Percentiles rank a stretch among this genome's conserved stretches.
These are phyloP conservation scores for Actinomucor elegans DNA, from an alignment of 371 early-diverging fungal species.

Conservation along the genomic window DNA sequence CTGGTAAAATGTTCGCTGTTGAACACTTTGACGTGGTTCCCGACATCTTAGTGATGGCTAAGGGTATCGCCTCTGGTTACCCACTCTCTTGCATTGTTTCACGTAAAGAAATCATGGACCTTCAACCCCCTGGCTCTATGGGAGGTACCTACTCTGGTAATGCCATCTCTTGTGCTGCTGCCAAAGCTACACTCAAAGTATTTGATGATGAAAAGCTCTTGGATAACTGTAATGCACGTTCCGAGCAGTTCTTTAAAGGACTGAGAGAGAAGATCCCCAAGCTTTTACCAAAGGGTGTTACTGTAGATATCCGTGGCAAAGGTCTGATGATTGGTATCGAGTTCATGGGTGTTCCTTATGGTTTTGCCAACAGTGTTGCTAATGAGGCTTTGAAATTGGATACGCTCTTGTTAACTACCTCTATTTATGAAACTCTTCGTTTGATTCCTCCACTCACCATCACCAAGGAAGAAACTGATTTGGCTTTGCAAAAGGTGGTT, in stretches of 20 bases:
- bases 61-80: slow-evolving; percentile 56
- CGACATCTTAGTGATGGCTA: slow-evolving; percentile 59
- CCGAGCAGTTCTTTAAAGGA: slow-evolving; percentile 49
- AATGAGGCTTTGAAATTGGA: slow-evolving; percentile 45
- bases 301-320: slow-evolving; percentile 53
- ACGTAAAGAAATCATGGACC: slow-evolving; percentile 45
- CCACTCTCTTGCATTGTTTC: slow-evolving; percentile 52
- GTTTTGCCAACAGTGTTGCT: slow-evolving; percentile 39
- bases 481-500: slow-evolving; percentile 44
- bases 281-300: slow-evolving; percentile 41
- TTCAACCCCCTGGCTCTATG: slow-evolving; percentile 49
- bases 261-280: slow-evolving; percentile 38
- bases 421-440: slow-evolving; percentile 57
- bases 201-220: slow-evolving; percentile 45
- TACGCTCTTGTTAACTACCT: slow-evolving; percentile 54
- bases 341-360: slow-evolving; percentile 45
- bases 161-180: slow-evolving; percentile 53
- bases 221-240: slow-evolving; percentile 43
- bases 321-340: slow-evolving; percentile 67
- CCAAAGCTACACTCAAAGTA: slow-evolving; percentile 45
- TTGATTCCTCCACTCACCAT: slow-evolving; percentile 60
- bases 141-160: slow-evolving; percentile 58
- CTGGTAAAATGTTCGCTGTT: slow-evolving; percentile 49
- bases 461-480: slow-evolving; percentile 49
- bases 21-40: slow-evolving; percentile 45